Evolutionary conservation across 2,329 filamentous ascomycete species (phyloP).

Genomic region (Ophiostoma sp.): DNA sequence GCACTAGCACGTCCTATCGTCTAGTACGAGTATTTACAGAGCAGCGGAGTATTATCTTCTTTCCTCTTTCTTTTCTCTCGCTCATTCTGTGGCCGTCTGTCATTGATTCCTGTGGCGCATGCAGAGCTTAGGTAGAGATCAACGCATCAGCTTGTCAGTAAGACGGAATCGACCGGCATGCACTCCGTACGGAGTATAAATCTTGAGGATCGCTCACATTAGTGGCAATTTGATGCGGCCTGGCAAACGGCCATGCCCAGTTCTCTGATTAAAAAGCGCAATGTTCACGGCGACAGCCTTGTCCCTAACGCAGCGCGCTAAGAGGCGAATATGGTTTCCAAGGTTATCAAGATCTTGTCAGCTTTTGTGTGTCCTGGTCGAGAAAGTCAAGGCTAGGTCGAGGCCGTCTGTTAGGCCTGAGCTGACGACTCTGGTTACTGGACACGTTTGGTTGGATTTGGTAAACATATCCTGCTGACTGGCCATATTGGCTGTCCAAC

Average conservation of each 20-base stretch:
- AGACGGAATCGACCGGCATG: too few relatives aligned
- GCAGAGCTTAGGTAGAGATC: too few relatives aligned
- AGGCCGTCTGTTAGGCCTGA: neutral
- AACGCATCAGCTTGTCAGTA: too few relatives aligned
- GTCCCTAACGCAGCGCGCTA: neutral
- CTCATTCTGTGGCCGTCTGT: too few relatives aligned
- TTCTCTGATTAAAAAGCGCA: neutral
- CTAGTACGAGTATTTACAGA: too few relatives aligned
- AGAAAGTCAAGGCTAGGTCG: neutral
- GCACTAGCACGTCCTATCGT: too few relatives aligned
- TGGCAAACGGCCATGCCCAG: neutral
- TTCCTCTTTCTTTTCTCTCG: neutral
- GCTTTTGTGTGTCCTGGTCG: neutral
- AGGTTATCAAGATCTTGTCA: neutral
- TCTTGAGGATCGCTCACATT: neutral
- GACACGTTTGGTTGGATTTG: neutral
- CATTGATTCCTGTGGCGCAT: too few relatives aligned
- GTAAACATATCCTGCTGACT: too few relatives aligned
- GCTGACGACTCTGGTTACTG: neutral
- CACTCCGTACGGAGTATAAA: too few relatives aligned
- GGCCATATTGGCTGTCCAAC: neutral
- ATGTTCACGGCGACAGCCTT: neutral
- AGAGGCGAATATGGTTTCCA: neutral
- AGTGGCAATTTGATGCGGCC: slow-evolving; percentile 1
- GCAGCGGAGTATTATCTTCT: too few relatives aligned